A percentile compares a stretch with the other conserved stretches of the same genome.
phyloP scores from a whole-genome alignment of 805 yeast species.

The Starmerella gropengiesseri region DNA sequence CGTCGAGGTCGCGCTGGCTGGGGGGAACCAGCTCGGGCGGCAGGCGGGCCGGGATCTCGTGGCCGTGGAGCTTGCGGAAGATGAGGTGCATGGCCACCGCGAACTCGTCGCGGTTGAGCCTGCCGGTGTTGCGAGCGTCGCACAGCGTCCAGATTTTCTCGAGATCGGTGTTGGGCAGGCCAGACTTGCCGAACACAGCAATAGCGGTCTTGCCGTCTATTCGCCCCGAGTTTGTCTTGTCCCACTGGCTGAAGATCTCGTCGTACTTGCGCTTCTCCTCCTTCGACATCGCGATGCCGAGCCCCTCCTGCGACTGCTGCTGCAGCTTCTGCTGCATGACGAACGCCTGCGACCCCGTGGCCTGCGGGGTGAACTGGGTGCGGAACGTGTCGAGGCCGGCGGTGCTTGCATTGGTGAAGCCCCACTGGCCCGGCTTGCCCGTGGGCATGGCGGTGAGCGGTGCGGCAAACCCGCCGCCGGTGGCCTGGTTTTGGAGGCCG shows the following conservation, averaged over 20 bases:
- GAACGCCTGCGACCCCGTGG: conserved; percentile 21
- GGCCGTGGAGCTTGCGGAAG: conserved; percentile 80
- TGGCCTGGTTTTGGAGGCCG: conserved; percentile 23
- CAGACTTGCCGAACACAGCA: conserved; percentile 79
- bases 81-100: conserved; percentile 96
- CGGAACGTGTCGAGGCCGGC: conserved; percentile 61
- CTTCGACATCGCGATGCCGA: conserved; percentile 62
- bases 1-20: conserved; percentile 62
- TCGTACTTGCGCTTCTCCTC: conserved; percentile 81
- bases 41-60: conserved; percentile 64
- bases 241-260: conserved; percentile 83
- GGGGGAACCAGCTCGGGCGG: conserved; percentile 91
- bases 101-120: conserved; percentile 78
- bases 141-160: conserved; percentile 86
- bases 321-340: conserved; percentile 20
- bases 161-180: conserved; percentile 71
- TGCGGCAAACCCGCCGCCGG: conserved; percentile 19
- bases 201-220: conserved; percentile 76
- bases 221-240: conserved; percentile 51
- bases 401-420: conserved; percentile 59
- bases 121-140: conserved; percentile 73
- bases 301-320: conserved; percentile 26
- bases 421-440: conserved; percentile 74
- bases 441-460: conserved; percentile 35
- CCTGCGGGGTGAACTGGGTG: conserved; percentile 52